Base-by-base conservation (phyloP, 2,329 filamentous ascomycete species). In the Verticillium tricorpus region DNA sequence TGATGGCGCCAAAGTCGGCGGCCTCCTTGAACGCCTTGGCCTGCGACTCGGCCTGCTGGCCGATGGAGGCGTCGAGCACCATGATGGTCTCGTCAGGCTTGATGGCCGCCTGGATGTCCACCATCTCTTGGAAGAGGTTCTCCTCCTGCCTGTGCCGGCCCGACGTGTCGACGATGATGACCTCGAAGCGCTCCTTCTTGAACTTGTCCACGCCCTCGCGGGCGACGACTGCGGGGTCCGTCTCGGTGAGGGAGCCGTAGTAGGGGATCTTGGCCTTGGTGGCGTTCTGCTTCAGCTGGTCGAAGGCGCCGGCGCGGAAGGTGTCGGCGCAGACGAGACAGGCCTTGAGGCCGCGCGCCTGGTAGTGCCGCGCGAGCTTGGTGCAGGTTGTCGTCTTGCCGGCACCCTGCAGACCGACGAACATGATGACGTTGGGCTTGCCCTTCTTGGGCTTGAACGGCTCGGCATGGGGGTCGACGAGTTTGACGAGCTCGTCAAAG, bases 191-290 rank as follows among this genome's bases (percentile, higher is more conserved):
- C 80, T 99, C 95, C 82, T 97, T 98, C 81, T 97, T 97, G 83
- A 99, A 99, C 78, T 98, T 96, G 56, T 97, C 93, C 35, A 99
- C 95, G 78, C 95, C 95, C 68, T 97, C 93, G n/a, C 88, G 86
- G 0, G 95, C 94, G 19, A 99, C 95, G 6, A 93, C 89, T 0
- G 94, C 93, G 0, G 95, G 95, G 72, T 99, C 95, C 8, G 93
- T 97, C 79, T 99, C 93, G 2, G 94, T 99, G 66, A 99, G 82
- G 62, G 92, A 96, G 70, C 95, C 95, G 74, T 96, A 99, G 83
- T 99, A 99, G 11, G 95, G 95, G 59, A 99, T 98, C 80, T 98
- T 98, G 58, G 95, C 95, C 77, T 98, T 99, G 37, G 93, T 98
- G 1, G 95, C 95, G 74, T 99, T 99, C 79, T 99, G 95, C 80